Evolutionary conservation across 2,329 filamentous ascomycete species (phyloP).

Genomic region (Aspergillus chevalieri): DNA sequence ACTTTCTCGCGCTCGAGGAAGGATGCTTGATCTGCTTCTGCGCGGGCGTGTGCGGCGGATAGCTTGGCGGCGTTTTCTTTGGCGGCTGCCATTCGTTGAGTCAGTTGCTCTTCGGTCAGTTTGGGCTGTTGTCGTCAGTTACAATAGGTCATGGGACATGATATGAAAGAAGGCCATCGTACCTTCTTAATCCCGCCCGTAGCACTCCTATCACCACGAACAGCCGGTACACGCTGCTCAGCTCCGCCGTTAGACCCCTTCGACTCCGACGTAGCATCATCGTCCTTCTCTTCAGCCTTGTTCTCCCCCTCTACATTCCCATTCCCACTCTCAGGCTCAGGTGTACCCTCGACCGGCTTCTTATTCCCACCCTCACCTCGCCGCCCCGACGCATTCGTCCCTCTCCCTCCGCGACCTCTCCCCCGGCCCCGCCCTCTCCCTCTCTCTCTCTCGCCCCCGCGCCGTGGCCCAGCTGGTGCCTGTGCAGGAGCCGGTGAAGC

Average conservation of each 20-base stretch:
- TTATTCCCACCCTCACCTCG: constrained; percentile 16
- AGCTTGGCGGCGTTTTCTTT: constrained; percentile 56
- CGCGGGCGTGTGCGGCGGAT: constrained; percentile 55
- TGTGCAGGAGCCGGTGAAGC: constrained; percentile 10
- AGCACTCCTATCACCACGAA: constrained; percentile 49
- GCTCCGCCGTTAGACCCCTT: constrained; percentile 12
- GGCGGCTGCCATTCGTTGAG: constrained; percentile 55
- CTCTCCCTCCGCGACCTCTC: constrained; percentile 19
- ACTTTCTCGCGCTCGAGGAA: constrained; percentile 60
- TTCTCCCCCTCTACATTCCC: constrained; percentile 11
- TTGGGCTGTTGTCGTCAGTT: constrained; percentile 44
- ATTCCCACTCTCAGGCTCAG: constrained; percentile 7
- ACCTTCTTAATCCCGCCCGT: constrained; percentile 49
- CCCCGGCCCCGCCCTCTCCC: constrained; percentile 25
- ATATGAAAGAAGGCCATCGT: constrained; percentile 4
- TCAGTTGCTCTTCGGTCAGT: constrained; percentile 59
- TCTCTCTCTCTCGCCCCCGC: constrained; percentile 24
- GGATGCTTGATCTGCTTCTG: constrained; percentile 61
- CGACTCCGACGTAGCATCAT: constrained; percentile 9
- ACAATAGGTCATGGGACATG: too few relatives aligned
- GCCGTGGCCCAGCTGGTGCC: constrained; percentile 22
- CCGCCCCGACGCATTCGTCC: constrained; percentile 11
- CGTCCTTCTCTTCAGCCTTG: constrained; percentile 11
- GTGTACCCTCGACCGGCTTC: constrained; percentile 11
- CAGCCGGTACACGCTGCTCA: constrained; percentile 38